These are phyloP conservation scores for Cercospora canescens DNA, from an alignment of 2,329 filamentous ascomycete species.

Conservation along the genomic window DNA sequence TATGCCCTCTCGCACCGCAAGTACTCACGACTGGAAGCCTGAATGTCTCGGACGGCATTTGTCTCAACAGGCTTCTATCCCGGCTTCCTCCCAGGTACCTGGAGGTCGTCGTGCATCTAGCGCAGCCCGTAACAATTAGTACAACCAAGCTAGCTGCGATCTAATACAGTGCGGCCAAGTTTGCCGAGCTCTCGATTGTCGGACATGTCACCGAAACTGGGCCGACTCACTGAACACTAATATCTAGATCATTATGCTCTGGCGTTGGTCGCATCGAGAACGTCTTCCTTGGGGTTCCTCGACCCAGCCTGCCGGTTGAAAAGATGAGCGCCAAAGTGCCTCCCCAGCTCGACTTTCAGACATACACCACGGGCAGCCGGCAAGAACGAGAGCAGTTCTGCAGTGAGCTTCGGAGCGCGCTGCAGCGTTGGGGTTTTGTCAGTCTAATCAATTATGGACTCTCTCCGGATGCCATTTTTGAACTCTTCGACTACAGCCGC, in stretches of 20 bases:
- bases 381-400: constrained; percentile 8
- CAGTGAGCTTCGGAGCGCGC: not conserved
- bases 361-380: constrained; percentile 5
- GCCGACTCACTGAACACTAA: not conserved
- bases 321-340: not conserved
- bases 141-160: not conserved
- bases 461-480: not conserved
- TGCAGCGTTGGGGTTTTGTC: constrained; percentile 18
- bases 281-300: not conserved
- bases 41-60: not conserved
- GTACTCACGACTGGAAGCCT: no score
- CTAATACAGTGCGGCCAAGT: not conserved
- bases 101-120: not conserved
- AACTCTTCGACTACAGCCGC: constrained; percentile 13
- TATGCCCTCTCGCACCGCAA: not conserved
- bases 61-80: not conserved
- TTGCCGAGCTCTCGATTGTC: not conserved
- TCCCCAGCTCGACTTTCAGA: constrained; percentile 11
- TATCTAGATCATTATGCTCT: not conserved
- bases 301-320: not conserved
- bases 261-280: not conserved
- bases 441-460: constrained; percentile 16
- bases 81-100: not conserved
- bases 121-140: not conserved
- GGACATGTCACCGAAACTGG: not conserved